Conservation (phyloP, 345 rosid genomes). For the Barbarea vulgaris region DNA sequence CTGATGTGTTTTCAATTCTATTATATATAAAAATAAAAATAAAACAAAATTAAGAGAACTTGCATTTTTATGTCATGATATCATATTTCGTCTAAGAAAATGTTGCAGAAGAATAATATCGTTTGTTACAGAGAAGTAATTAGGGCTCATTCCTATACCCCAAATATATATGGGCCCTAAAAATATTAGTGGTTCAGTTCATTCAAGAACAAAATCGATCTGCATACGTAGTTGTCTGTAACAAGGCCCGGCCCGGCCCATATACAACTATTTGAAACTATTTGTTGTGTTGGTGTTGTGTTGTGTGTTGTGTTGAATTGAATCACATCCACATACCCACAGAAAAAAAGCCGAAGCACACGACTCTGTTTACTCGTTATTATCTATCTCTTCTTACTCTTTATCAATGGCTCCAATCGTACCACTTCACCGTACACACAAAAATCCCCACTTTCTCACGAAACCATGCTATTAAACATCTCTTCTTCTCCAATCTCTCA, state of each 20-base stretch:
- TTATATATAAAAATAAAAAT: too few relatives aligned
- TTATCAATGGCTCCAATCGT: slow-evolving; percentile 33
- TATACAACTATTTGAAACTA: not conserved
- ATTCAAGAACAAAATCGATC: not conserved
- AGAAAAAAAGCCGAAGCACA: slow-evolving; percentile 22
- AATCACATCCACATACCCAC: slow-evolving; percentile 59
- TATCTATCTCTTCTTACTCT: slow-evolving; percentile 18
- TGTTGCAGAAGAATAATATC: not conserved
- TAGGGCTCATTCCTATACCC: not conserved
- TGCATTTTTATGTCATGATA: not conserved
- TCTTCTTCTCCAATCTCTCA: slow-evolving; percentile 56
- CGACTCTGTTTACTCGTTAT: slow-evolving; percentile 12
- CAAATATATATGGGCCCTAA: not conserved
- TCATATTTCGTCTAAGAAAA: not conserved
- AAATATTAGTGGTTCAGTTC: not conserved
- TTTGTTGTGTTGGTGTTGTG: not conserved
- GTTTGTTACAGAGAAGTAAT: not conserved
- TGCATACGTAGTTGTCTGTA: not conserved
- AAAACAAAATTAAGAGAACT: too few relatives aligned
- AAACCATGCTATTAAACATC: slow-evolving; percentile 71
- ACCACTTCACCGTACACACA: slow-evolving; percentile 38
- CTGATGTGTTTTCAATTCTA: not conserved
- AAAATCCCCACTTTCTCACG: slow-evolving; percentile 31
- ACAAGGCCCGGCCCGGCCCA: slow-evolving; percentile 11
- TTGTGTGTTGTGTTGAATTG: slow-evolving; percentile 25